Evolutionary conservation across 139 green algal species (phyloP).

Genomic region (Zygnema circumcarinatum): DNA sequence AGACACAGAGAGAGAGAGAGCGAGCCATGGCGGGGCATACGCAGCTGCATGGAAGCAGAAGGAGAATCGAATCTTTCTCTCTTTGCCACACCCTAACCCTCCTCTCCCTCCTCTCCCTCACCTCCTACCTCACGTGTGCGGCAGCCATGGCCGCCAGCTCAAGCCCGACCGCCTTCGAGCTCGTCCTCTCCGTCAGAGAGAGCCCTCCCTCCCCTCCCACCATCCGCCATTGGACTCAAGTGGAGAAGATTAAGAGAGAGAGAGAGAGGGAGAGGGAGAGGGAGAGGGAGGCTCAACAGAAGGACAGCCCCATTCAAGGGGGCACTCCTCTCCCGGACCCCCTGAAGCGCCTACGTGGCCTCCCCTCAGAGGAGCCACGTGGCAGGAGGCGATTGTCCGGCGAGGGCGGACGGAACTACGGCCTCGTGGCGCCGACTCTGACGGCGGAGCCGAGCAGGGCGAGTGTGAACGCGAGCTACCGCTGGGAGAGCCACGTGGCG

Average conservation of each 20-base stretch:
- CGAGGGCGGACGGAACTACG: not conserved
- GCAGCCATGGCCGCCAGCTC: no score
- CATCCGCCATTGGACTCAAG: no score
- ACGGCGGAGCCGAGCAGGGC: not conserved
- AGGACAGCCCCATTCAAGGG: not conserved
- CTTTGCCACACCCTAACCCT: no score
- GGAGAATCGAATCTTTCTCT: no score
- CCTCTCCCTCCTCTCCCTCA: no score
- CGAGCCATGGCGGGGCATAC: no score
- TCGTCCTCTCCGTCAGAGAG: no score
- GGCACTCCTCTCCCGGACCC: not conserved
- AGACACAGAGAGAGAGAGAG: not conserved
- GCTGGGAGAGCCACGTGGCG: slow-evolving; percentile 35
- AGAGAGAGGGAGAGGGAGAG: not conserved
- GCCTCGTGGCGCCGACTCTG: slow-evolving; percentile 14
- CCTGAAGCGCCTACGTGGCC: not conserved
- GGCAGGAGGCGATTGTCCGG: not conserved
- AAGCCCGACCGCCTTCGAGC: no score
- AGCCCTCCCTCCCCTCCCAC: no score
- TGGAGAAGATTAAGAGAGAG: no score
- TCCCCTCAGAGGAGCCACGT: not conserved
- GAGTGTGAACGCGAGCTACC: slow-evolving; percentile 13
- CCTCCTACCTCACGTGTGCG: no score
- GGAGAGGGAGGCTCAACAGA: not conserved
- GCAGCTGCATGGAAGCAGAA: no score